A percentile compares a stretch with the other conserved stretches of the same genome.
Conservation (phyloP, 306 rosid species). For the Quercus wislizeni region DNA sequence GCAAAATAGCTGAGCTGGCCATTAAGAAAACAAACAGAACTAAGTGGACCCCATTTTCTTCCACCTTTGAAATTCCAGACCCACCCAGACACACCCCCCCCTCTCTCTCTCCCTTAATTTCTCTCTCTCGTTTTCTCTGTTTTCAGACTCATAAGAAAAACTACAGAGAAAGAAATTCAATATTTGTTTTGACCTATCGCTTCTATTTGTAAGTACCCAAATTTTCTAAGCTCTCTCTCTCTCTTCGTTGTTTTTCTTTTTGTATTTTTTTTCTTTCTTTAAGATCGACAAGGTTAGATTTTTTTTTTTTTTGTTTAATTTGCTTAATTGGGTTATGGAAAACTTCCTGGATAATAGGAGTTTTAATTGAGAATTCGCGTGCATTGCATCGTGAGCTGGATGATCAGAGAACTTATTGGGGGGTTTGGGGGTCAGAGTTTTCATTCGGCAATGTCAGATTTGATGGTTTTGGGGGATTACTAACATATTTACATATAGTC, state of each 20-base stretch:
- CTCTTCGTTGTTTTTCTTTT: background rate
- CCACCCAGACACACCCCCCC: background rate
- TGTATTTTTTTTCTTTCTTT: background rate
- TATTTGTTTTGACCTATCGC: slow-evolving; percentile 13
- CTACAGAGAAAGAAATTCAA: slow-evolving; percentile 7
- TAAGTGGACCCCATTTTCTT: slow-evolving; percentile 11
- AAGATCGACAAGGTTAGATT: slow-evolving; percentile 4
- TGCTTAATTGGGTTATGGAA: background rate
- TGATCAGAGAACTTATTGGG: background rate
- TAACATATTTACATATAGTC: background rate
- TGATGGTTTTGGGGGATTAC: background rate
- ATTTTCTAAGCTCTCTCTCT: background rate
- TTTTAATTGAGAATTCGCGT: slow-evolving; percentile 10
- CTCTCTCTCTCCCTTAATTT: background rate
- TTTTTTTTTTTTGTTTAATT: background rate
- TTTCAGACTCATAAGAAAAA: slow-evolving; percentile 16
- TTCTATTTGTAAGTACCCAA: slow-evolving; percentile 35
- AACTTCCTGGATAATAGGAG: background rate
- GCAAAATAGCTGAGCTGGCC: slow-evolving; percentile 21
- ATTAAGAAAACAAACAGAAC: background rate
- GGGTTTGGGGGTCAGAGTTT: slow-evolving; percentile 6
- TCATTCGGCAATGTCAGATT: background rate
- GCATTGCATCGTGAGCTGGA: slow-evolving; percentile 1
- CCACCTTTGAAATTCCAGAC: background rate
- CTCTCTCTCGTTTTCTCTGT: background rate